Evolutionary conservation across 805 yeast genomes (phyloP).

Genomic region (Debaryomyces maramus): DNA sequence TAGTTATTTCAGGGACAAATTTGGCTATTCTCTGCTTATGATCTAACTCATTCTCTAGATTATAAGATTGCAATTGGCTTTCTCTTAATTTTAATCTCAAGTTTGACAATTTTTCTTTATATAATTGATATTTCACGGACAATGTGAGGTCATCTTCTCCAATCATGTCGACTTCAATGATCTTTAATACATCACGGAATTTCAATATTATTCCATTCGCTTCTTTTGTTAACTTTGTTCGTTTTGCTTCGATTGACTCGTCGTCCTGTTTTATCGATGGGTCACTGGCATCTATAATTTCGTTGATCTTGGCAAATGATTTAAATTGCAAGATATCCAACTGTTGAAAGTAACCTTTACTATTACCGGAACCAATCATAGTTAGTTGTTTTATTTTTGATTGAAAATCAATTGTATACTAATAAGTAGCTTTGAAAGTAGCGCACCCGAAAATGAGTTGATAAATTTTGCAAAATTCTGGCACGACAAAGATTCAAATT

Average conservation of each 20-base stretch:
- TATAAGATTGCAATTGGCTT: constrained; percentile 28
- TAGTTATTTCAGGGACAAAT: constrained; percentile 12
- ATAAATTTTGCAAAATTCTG: not conserved
- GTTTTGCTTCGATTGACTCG: constrained; percentile 15
- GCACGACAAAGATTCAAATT: too few species aligned
- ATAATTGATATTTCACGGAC: constrained; percentile 14
- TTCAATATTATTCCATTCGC: constrained; percentile 18
- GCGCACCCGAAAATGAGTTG: not conserved
- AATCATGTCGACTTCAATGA: constrained; percentile 12
- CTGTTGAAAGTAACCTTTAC: constrained; percentile 3
- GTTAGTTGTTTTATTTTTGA: not conserved
- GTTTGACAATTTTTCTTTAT: constrained; percentile 18
- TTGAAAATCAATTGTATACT: too few species aligned
- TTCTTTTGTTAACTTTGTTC: constrained; percentile 17
- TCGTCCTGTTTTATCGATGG: constrained; percentile 7
- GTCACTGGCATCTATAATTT: constrained; percentile 13
- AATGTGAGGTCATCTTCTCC: constrained; percentile 1
- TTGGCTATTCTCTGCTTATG: constrained; percentile 33
- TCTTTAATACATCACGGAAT: constrained; percentile 18
- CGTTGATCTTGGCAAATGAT: constrained; percentile 18
- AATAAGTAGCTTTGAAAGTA: too few species aligned
- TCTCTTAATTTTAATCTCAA: constrained; percentile 27
- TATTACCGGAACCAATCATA: not conserved
- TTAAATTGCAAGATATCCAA: constrained; percentile 24
- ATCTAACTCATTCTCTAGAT: constrained; percentile 23